Evolutionary conservation across 1,139 yeast genomes (phyloP).

Genomic region (Nakaseomyces uthaithaninus): DNA sequence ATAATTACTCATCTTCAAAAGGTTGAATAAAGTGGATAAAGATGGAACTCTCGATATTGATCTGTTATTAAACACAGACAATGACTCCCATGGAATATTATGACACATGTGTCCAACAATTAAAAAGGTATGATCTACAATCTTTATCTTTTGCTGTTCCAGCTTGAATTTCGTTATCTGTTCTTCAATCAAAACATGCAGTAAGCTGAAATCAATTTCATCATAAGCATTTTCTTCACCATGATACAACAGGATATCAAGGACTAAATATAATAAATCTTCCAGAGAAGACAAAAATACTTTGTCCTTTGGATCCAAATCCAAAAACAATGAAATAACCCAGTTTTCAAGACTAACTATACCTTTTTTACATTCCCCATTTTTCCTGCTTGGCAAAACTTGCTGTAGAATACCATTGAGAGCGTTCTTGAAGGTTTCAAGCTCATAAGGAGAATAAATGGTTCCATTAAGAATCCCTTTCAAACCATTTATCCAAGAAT

Average conservation of each 20-base stretch:
- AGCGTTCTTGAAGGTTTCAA: slow-evolving; percentile 35
- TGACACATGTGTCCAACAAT: slow-evolving; percentile 59
- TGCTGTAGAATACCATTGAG: slow-evolving; percentile 34
- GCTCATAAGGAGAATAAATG: slow-evolving; percentile 39
- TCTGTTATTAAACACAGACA: slow-evolving; percentile 43
- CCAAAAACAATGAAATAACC: slow-evolving; percentile 46
- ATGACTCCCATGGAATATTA: slow-evolving; percentile 82
- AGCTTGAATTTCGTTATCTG: slow-evolving; percentile 33
- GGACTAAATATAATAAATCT: slow-evolving; percentile 54
- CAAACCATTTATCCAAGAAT: slow-evolving; percentile 78
- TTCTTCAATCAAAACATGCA: slow-evolving; percentile 45
- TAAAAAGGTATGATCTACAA: slow-evolving; percentile 51
- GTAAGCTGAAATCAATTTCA: slow-evolving; percentile 51
- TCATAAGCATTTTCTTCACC: slow-evolving; percentile 61
- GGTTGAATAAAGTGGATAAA: slow-evolving; percentile 39
- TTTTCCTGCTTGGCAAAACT: slow-evolving; percentile 36
- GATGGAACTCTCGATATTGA: slow-evolving; percentile 78
- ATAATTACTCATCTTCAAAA: slow-evolving; percentile 32
- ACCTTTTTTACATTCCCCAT: slow-evolving; percentile 16
- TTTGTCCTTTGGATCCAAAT: slow-evolving; percentile 34
- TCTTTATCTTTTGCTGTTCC: slow-evolving; percentile 10
- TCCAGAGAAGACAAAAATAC: slow-evolving; percentile 41
- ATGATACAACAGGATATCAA: slow-evolving; percentile 53
- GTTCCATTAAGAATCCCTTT: slow-evolving; percentile 33
- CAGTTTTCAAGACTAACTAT: slow-evolving; percentile 42